Base-by-base conservation (phyloP, 192 early-diverging fungal species). In the Backusella sp. region DNA sequence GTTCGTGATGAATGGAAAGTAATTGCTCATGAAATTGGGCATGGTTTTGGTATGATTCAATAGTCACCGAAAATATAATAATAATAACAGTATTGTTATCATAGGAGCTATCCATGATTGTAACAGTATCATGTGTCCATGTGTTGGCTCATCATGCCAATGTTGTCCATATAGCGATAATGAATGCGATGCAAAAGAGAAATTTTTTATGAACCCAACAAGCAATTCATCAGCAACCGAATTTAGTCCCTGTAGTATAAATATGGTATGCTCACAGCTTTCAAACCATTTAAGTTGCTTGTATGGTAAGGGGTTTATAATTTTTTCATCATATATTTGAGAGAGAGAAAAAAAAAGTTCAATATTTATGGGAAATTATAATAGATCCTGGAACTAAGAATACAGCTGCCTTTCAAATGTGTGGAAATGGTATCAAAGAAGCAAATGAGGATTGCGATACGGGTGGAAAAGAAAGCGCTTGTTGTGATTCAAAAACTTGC, bases 371-470 rank as follows among this genome's bases (percentile, higher is more conserved):
- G 34, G n/a, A 6, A 4, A 21, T 34, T 65, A 21, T 30, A 21
- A 17, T 78, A 84, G 83, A 79, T 36, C 88, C 88, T 11, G 85
- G 84, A 30, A 79, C 75, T 35, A 72, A 77, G 2, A 68, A 46
- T 4, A 82, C 72, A 2, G 77, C 85, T 46, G 77, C 78, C 9
- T 79, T 90, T 8, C 87, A 91, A 37, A 96, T 99, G 83, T 99
- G 97, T 82, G 97, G 97, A 41, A 99, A 99, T 80, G 97, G 97
- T 1, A 89, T 99, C 72, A 90, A 90, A 73, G 97, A 99, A 84
- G 70, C 82, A 4, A 90, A 91, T 78, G 97, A 99, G 83, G 91
- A 99, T 62, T 99, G 97, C 80, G 97, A 99, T 79, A 95, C 94
- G 79, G 94, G 94, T 12, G 79, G 86, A 26, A 88, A 89, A 44